These are phyloP conservation scores for Erodium maritimum DNA, from an alignment of 345 rosid genomes.

Conservation along the genomic window DNA sequence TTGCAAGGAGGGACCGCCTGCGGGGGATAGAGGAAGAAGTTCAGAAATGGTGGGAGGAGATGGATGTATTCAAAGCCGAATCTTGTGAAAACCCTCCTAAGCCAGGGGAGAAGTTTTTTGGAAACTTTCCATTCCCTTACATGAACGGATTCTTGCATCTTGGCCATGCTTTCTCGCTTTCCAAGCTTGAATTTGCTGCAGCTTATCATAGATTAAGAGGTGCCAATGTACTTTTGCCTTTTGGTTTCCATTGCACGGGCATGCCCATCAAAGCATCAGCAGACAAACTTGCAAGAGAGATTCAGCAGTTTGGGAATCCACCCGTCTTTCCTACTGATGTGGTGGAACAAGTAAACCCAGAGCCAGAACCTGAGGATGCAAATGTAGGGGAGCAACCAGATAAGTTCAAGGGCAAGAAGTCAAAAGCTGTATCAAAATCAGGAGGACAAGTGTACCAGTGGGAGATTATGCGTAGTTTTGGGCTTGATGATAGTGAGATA, in stretches of 20 bases:
- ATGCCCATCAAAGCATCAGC: constrained; percentile 98
- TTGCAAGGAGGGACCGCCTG: constrained; percentile 63
- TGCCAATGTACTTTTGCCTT: constrained; percentile 74
- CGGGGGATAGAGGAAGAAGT: constrained; percentile 50
- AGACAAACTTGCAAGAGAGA: constrained; percentile 73
- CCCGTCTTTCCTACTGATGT: constrained; percentile 43
- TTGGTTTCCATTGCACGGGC: constrained; percentile 90
- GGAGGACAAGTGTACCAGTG: constrained; percentile 73
- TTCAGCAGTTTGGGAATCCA: constrained; percentile 59
- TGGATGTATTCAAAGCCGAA: constrained; percentile 54
- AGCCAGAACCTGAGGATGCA: constrained; percentile 23
- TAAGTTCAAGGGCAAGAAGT: constrained; percentile 76
- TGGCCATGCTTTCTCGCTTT: constrained; percentile 71
- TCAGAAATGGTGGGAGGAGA: constrained; percentile 56
- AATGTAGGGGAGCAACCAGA: constrained; percentile 25
- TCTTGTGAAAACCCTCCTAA: constrained; percentile 34
- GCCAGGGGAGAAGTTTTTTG: constrained; percentile 61
- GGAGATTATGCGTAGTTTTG: constrained; percentile 96
- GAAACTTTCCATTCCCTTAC: constrained; percentile 69
- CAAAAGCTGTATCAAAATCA: constrained; percentile 76
- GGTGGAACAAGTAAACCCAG: constrained; percentile 19
- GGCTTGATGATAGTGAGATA: constrained; percentile 60
- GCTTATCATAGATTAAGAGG: constrained; percentile 84
- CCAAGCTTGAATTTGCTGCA: constrained; percentile 85
- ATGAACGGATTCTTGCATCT: constrained; percentile 78